Base-by-base conservation (phyloP, 768 basidiomycete species). In the Calocera cornea region DNA sequence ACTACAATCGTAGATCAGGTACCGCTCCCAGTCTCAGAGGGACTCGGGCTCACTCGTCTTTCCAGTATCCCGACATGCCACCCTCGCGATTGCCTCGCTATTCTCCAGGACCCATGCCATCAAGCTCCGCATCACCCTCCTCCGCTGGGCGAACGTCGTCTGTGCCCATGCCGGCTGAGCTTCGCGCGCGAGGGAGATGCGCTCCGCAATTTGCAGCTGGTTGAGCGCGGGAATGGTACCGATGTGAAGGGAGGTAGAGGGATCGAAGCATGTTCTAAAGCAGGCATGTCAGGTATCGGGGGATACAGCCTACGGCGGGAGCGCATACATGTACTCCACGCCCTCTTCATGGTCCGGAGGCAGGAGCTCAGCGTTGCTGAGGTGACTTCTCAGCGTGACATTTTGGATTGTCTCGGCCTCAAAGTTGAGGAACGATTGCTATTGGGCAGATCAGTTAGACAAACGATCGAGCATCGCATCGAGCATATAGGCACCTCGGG, bases 91-190 rank as follows among this genome's bases (percentile, higher is more conserved):
- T 27, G 80, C 77, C 65, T 93, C 89, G 78, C 94, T 90, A 73
- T 98, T 94, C 70, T 89, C 87, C 36, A 97, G 86, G 3, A 95
- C 80, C 95, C 95, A 99, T 70, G 89, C 90, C 73, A 93, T 80
- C 69, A 99, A 74, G 72, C 90, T 95, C 64, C 91, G 80, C 73
- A 98, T 79, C 44, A 99, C 89, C 69, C 89, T 84, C 74, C 88
- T 81, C 44, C 97, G 82, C 71, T 95, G 84, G 0, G 82, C 80
- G 74, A 94, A 97, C 0, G 86, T 85, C 19, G 87, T 91, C 8
- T 82, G 72, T 22, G 81, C 81, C 93, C 93, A 97, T n/a, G 71
- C 70, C 64, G 80, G 78, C 74, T 93, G 92, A 0, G 93, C 92
- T 0, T 74, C 71, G 16, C 80, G 78, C 0, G 94, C 92, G 31